These are phyloP conservation scores for Tephrocybe sp. DNA, from an alignment of 768 basidiomycete species.

Conservation along the genomic window DNA sequence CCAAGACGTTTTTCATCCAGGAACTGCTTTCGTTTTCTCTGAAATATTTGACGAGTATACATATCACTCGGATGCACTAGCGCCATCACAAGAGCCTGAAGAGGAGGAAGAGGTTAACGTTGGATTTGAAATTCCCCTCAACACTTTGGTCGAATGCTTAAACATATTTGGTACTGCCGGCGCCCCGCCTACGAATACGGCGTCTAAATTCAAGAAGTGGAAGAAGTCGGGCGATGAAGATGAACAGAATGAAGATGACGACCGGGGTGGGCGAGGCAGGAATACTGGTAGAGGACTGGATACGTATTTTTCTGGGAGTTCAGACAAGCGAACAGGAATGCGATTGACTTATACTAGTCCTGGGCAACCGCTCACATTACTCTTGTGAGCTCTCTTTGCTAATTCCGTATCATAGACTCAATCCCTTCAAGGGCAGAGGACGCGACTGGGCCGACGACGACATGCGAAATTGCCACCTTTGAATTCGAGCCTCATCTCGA, in stretches of 20 bases:
- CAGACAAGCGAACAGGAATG: slow-evolving; percentile 77
- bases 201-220: slow-evolving; percentile 46
- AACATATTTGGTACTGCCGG: slow-evolving; percentile 90
- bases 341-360: slow-evolving; percentile 77
- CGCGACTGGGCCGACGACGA: slow-evolving; percentile 77
- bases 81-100: slow-evolving; percentile 25
- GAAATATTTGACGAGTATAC: slow-evolving; percentile 79
- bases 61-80: slow-evolving; percentile 46
- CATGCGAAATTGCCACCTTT: slow-evolving; percentile 83
- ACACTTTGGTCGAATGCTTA: slow-evolving; percentile 83
- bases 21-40: slow-evolving; percentile 77
- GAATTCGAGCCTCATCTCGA: slow-evolving; percentile 81
- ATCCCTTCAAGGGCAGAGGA: slow-evolving; percentile 61
- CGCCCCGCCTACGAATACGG: slow-evolving; percentile 30
- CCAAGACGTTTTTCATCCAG: slow-evolving; percentile 37
- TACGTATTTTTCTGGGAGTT: slow-evolving; percentile 48
- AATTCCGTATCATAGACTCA: neutral
- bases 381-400: slow-evolving; percentile 54
- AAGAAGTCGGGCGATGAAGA: slow-evolving; percentile 44
- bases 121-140: slow-evolving; percentile 81
- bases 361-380: slow-evolving; percentile 74
- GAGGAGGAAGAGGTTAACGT: slow-evolving; percentile 34
- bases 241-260: slow-evolving; percentile 40
- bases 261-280: slow-evolving; percentile 33
- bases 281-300: slow-evolving; percentile 42